Percentiles rank a stretch among this genome's conserved stretches.
phyloP scores from a whole-genome alignment of 768 basidiomycete species.

The Suillus alpinus region DNA sequence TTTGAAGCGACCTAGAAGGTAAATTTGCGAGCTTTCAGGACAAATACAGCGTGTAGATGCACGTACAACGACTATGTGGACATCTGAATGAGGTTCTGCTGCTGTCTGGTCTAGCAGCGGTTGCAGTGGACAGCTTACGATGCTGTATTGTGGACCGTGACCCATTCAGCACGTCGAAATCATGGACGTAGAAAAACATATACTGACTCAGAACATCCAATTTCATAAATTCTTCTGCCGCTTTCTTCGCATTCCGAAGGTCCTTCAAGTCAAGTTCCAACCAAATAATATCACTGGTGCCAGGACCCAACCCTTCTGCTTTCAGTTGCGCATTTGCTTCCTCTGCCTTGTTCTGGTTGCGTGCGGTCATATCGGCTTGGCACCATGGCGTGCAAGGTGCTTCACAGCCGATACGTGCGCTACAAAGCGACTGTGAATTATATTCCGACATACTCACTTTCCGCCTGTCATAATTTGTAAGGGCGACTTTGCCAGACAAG shows the following conservation, averaged over 20 bases:
- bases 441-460: no score
- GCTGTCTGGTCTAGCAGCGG: slow-evolving; percentile 53
- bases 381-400: slow-evolving; percentile 51
- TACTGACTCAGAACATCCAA: slow-evolving; percentile 53
- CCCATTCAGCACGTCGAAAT: slow-evolving; percentile 2
- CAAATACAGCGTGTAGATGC: background rate
- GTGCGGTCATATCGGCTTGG: slow-evolving; percentile 57
- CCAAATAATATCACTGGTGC: slow-evolving; percentile 47
- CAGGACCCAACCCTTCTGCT: slow-evolving; percentile 40
- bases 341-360: slow-evolving; percentile 43
- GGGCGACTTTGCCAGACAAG: slow-evolving; percentile 29
- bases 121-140: slow-evolving; percentile 43
- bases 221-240: slow-evolving; percentile 48
- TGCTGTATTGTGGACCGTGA: slow-evolving; percentile 55
- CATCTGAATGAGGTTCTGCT: slow-evolving; percentile 46
- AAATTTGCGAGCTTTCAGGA: background rate
- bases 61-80: slow-evolving; percentile 57
- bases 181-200: background rate
- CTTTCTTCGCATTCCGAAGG: slow-evolving; percentile 42
- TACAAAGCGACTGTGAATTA: slow-evolving; percentile 12
- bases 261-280: slow-evolving; percentile 51
- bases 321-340: slow-evolving; percentile 46
- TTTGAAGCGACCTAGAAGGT: slow-evolving; percentile 33
- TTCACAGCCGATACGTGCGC: slow-evolving; percentile 50
- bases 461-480: no score